phyloP scores from a whole-genome alignment of 2,329 filamentous ascomycete genomes.

The Beauveria caledonica region DNA sequence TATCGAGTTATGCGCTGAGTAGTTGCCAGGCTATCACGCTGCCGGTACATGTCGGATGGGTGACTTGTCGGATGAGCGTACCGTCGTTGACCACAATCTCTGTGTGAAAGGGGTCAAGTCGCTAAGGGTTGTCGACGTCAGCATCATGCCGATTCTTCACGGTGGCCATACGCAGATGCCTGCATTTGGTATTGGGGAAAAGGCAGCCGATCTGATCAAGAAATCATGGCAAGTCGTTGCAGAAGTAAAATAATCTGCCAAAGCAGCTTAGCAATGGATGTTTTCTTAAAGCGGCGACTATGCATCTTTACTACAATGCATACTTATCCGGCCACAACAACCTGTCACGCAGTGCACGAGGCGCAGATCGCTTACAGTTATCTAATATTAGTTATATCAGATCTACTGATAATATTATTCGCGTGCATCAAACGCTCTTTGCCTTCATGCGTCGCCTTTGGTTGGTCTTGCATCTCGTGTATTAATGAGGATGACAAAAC shows the following conservation, averaged over 20 bases:
- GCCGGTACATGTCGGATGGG: slow-evolving; percentile 51
- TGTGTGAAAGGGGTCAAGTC: slow-evolving; percentile 42
- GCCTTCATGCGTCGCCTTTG: neutral
- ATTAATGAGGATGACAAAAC: no score
- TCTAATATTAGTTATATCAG: no score
- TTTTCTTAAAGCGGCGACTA: neutral
- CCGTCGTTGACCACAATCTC: slow-evolving; percentile 45
- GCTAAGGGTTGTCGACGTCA: slow-evolving; percentile 46
- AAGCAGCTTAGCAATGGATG: neutral
- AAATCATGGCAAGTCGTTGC: slow-evolving; percentile 15
- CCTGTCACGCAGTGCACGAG: no score
- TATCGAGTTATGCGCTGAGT: neutral
- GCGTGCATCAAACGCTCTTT: neutral
- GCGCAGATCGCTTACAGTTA: no score
- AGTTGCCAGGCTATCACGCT: slow-evolving; percentile 41
- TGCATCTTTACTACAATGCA: neutral
- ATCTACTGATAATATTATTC: no score
- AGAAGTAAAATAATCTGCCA: neutral
- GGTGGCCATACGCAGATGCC: slow-evolving; percentile 46
- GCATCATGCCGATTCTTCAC: slow-evolving; percentile 43
- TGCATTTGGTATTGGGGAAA: slow-evolving; percentile 49
- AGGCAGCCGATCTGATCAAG: slow-evolving; percentile 40
- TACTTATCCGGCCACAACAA: no score
- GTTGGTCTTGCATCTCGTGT: neutral
- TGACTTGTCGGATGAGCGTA: slow-evolving; percentile 34